Conservation (phyloP, 2,329 filamentous ascomycete species). For the Epichloe coenophiala region DNA sequence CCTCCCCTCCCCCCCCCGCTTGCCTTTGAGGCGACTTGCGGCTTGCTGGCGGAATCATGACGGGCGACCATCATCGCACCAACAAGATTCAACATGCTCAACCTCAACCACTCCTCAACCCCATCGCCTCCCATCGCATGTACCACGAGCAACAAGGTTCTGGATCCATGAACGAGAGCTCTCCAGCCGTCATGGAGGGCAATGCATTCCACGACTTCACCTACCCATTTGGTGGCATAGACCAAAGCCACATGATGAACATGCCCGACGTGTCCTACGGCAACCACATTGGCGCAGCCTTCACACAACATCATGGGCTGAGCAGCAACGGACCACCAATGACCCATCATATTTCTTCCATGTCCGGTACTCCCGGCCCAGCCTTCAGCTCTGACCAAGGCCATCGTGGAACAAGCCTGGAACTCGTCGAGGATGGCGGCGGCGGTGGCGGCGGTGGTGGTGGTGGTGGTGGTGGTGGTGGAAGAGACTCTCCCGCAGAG, state of each 20-base stretch:
- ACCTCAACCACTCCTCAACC: slow-evolving; percentile 10
- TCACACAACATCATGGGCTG: slow-evolving; percentile 19
- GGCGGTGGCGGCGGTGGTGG: too few species aligned
- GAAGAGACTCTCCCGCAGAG: slow-evolving; percentile 27
- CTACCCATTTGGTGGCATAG: slow-evolving; percentile 31
- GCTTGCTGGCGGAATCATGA: slow-evolving; percentile 13
- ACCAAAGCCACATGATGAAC: slow-evolving; percentile 13
- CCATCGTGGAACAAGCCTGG: slow-evolving; percentile 18
- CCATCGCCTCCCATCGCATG: slow-evolving; percentile 11
- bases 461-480: slow-evolving; percentile 15
- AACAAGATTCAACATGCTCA: slow-evolving; percentile 18
- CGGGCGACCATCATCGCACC: slow-evolving; percentile 15
- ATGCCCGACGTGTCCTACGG: slow-evolving; percentile 21
- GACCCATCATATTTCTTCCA: slow-evolving; percentile 7
- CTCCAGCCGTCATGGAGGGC: slow-evolving; percentile 26
- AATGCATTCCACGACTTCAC: slow-evolving; percentile 39
- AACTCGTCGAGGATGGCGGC: slow-evolving; percentile 29
- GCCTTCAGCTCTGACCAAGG: slow-evolving; percentile 12
- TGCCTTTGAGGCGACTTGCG: not conserved
- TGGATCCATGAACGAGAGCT: slow-evolving; percentile 10
- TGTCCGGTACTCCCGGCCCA: slow-evolving; percentile 10
- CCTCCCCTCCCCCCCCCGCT: too few species aligned
- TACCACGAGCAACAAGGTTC: slow-evolving; percentile 11
- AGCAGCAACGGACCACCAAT: slow-evolving; percentile 7
- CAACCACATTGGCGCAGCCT: slow-evolving; percentile 17